Conservation (phyloP, 169 alveolate species). For the Plasmodium fragile region DNA sequence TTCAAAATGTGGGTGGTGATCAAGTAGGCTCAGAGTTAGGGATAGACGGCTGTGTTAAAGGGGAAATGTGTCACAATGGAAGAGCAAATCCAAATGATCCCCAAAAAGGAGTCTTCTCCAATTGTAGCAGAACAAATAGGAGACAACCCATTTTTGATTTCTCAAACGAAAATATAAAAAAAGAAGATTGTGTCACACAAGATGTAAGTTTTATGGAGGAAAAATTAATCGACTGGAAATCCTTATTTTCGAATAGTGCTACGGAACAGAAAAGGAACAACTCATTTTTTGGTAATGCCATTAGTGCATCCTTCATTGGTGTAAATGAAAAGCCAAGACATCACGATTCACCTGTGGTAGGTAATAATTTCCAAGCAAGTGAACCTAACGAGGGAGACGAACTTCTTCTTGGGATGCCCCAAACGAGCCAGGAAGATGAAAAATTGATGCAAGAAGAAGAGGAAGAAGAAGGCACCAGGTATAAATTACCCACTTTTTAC, state of each 20-base stretch:
- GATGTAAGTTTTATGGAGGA: conserved; percentile 22
- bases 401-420: conserved; percentile 8
- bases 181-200: conserved; percentile 29
- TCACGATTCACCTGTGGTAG: not conserved
- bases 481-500: conserved; percentile 22
- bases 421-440: not conserved
- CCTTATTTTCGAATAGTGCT: conserved; percentile 50
- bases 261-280: conserved; percentile 5
- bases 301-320: conserved; percentile 20
- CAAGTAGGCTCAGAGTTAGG: not conserved
- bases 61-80: conserved; percentile 1
- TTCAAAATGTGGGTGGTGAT: conserved; percentile 2
- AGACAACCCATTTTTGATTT: not conserved
- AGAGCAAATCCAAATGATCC: not conserved
- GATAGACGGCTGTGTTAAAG: not conserved
- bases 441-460: not conserved
- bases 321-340: conserved; percentile 15
- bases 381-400: conserved; percentile 3
- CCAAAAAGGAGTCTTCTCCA: not conserved
- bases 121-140: not conserved
- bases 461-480: not conserved
- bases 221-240: conserved; percentile 75
- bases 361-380: not conserved
- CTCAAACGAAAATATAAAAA: conserved; percentile 32
- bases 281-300: conserved; percentile 29